Evolutionary conservation across 768 basidiomycete species (phyloP).

Genomic region (Tylopilus sp.): DNA sequence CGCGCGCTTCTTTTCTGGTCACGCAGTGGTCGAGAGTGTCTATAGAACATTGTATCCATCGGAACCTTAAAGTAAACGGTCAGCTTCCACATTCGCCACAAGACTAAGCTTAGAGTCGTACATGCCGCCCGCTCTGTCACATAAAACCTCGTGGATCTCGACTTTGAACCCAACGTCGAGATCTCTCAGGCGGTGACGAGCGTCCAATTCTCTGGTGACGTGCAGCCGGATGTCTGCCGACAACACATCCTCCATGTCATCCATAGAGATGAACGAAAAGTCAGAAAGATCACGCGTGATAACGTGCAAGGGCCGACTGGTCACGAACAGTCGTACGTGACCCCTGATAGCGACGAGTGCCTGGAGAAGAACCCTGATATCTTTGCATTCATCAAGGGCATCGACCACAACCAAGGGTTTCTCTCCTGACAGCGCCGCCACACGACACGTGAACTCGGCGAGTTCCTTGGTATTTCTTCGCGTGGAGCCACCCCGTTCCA

Average conservation of each 20-base stretch:
- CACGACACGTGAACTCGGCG: background rate
- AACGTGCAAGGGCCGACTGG: background rate
- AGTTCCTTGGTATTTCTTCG: background rate
- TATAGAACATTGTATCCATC: background rate
- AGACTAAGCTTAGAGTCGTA: background rate
- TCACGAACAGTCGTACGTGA: background rate
- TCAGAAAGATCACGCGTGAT: background rate
- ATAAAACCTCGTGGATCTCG: background rate
- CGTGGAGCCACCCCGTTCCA: background rate
- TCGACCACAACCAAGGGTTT: background rate
- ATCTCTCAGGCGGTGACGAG: background rate
- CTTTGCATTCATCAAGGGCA: background rate
- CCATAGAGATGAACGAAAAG: background rate
- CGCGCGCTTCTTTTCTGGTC: background rate
- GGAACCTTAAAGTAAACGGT: background rate
- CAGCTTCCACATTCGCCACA: background rate
- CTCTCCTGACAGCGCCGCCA: background rate
- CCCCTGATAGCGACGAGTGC: background rate
- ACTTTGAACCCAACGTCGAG: background rate
- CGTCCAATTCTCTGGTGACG: background rate
- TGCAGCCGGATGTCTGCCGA: background rate
- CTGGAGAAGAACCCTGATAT: background rate
- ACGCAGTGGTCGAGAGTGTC: background rate
- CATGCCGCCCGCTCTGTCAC: background rate
- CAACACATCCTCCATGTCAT: background rate